Conservation (phyloP, 148 eudicot genomes). For the Nepenthes mirabilis region DNA sequence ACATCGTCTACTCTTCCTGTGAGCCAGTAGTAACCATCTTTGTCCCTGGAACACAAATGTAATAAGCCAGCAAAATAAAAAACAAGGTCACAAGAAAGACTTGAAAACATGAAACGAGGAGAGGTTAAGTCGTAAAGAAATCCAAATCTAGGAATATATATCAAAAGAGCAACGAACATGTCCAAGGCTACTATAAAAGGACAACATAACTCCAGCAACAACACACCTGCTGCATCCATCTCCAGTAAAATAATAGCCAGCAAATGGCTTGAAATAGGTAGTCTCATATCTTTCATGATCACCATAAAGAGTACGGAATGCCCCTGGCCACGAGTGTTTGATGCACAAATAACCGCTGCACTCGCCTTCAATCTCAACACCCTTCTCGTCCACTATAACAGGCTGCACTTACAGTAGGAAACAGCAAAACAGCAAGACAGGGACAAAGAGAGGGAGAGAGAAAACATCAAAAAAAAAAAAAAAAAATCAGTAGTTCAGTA, state of each 20-base stretch:
- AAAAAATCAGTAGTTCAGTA: background rate
- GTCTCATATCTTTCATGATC: conserved; percentile 99
- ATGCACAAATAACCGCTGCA: conserved; percentile 93
- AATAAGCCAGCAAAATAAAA: background rate
- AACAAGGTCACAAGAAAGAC: background rate
- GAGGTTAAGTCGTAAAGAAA: background rate
- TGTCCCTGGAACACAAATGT: conserved; percentile 49
- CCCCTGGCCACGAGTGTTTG: conserved; percentile 92
- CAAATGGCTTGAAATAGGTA: conserved; percentile 91
- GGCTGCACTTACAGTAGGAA: conserved; percentile 43
- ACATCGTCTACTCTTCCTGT: conserved; percentile 99
- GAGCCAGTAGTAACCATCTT: conserved; percentile 97
- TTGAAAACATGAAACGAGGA: background rate
- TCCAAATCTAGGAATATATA: background rate
- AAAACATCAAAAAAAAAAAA: background rate
- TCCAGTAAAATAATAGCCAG: conserved; percentile 96
- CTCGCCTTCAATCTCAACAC: conserved; percentile 82
- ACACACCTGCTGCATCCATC: conserved; percentile 96
- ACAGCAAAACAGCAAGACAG: too few relatives aligned
- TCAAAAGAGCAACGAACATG: background rate
- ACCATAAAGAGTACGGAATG: conserved; percentile 90
- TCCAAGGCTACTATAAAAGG: background rate
- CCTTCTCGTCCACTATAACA: conserved; percentile 96
- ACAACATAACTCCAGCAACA: background rate
- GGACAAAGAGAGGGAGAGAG: background rate